Percentiles rank a stretch among this genome's conserved stretches.
phyloP scores from a whole-genome alignment of 768 basidiomycete species.

The Pisolithus microcarpus region DNA sequence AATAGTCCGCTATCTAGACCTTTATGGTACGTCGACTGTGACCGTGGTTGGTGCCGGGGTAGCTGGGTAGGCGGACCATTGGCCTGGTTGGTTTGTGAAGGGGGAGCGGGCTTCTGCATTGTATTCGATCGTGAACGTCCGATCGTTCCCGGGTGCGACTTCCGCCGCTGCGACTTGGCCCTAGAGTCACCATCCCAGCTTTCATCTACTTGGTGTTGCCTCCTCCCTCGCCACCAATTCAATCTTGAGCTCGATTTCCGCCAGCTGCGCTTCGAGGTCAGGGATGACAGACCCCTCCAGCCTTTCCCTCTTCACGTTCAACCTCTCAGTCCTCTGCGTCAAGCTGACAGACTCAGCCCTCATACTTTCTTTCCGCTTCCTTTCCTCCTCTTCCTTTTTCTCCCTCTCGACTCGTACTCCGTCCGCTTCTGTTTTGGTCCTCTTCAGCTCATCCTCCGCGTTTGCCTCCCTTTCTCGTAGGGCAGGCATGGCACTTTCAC shows the following conservation, averaged over 20 bases:
- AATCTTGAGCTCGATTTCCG: conserved; percentile 53
- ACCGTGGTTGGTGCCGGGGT: conserved; percentile 22
- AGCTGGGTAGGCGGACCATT: conserved; percentile 19
- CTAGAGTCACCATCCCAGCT: conserved; percentile 8
- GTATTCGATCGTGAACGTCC: conserved; percentile 11
- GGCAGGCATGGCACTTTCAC: conserved; percentile 35
- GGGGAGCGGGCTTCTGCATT: conserved; percentile 10
- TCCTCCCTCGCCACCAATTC: conserved; percentile 31
- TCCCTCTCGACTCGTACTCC: conserved; percentile 39
- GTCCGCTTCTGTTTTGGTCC: conserved; percentile 40
- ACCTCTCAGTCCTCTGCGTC: conserved; percentile 58
- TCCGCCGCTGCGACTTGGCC: conserved; percentile 17
- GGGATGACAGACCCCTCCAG: conserved; percentile 50
- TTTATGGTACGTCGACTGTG: conserved; percentile 18
- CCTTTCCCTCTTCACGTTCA: conserved; percentile 58
- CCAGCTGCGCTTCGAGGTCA: conserved; percentile 63
- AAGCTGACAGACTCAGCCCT: conserved; percentile 51
- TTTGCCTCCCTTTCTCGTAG: conserved; percentile 37
- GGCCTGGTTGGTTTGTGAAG: conserved; percentile 5
- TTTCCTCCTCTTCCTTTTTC: conserved; percentile 42
- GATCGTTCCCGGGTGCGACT: conserved; percentile 25
- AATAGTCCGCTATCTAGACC: conserved; percentile 9
- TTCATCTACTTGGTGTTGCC: conserved; percentile 11
- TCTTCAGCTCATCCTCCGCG: conserved; percentile 33
- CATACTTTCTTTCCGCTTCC: conserved; percentile 48